Percentiles rank a stretch among this genome's conserved stretches.
These are phyloP conservation scores for Gracilaria caudata DNA, from an alignment of 23 red algal species.

Conservation along the genomic window DNA sequence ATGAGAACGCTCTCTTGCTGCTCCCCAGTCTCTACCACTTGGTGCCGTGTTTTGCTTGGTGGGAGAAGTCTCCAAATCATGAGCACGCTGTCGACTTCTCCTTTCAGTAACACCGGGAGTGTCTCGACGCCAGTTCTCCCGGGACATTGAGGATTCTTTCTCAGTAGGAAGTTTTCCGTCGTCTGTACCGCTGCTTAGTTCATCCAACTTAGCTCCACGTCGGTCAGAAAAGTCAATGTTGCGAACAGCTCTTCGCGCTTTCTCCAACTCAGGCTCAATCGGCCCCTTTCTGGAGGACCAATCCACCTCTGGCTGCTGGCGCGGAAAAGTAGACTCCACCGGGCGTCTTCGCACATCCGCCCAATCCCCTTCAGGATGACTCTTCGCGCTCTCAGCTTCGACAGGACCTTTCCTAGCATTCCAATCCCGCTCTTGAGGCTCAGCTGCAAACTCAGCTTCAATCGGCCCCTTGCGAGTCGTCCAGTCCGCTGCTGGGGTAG, in stretches of 20 bases:
- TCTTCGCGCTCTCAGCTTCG: conserved; percentile 5
- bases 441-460: conserved; percentile 52
- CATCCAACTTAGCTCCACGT: conserved; percentile 22
- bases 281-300: conserved; percentile 47
- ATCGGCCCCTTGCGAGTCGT: conserved; percentile 44
- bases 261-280: conserved; percentile 45
- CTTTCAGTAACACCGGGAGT: background rate
- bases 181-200: background rate
- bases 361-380: background rate
- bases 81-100: background rate
- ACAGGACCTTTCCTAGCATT: conserved; percentile 45
- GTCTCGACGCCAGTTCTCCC: conserved; percentile 54
- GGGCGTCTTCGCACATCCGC: conserved; percentile 42
- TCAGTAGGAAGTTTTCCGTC: background rate
- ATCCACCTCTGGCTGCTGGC: conserved; percentile 10
- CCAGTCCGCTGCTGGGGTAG: conserved; percentile 4
- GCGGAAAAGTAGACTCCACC: conserved; percentile 10
- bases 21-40: conserved; percentile 55
- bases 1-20: conserved; percentile 44
- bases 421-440: conserved; percentile 45
- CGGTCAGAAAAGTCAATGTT: conserved; percentile 35
- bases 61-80: background rate
- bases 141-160: conserved; percentile 5
- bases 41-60: background rate
- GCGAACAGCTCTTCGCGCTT: conserved; percentile 13